Conservation (phyloP, 148 eudicot genomes). For the Vaccinium myrtillus region DNA sequence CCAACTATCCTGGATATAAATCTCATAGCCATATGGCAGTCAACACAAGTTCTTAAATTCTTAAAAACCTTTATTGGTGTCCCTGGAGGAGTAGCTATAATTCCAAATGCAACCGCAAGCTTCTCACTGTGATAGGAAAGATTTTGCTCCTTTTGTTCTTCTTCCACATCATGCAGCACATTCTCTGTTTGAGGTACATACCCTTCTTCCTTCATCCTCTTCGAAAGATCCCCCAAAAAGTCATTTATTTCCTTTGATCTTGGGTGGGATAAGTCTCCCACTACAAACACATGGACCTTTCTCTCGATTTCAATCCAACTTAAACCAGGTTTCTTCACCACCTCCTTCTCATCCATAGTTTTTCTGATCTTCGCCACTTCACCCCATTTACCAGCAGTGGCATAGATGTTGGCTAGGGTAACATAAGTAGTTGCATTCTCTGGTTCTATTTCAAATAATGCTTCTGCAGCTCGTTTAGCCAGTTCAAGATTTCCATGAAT, state of each 20-base stretch:
- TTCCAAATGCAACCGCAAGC: slow-evolving; percentile 61
- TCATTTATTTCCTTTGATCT: slow-evolving; percentile 35
- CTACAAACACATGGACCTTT: slow-evolving; percentile 42
- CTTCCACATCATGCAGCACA: slow-evolving; percentile 63
- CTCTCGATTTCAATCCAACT: slow-evolving; percentile 59
- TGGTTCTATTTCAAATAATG: slow-evolving; percentile 13
- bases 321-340: slow-evolving; percentile 51
- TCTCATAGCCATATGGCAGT: slow-evolving; percentile 12
- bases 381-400: slow-evolving; percentile 17
- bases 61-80: slow-evolving; percentile 24
- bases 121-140: slow-evolving; percentile 64
- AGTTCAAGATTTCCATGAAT: slow-evolving; percentile 14
- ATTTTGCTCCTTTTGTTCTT: slow-evolving; percentile 62
- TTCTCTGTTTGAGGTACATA: slow-evolving; percentile 52
- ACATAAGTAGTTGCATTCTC: slow-evolving; percentile 14
- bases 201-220: slow-evolving; percentile 60
- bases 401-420: slow-evolving; percentile 13
- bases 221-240: slow-evolving; percentile 40
- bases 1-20: slow-evolving; percentile 7
- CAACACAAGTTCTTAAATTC: slow-evolving; percentile 17
- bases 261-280: slow-evolving; percentile 58
- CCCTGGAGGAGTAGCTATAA: slow-evolving; percentile 49
- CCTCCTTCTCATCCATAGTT: slow-evolving; percentile 35
- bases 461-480: slow-evolving; percentile 19
- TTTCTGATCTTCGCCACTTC: slow-evolving; percentile 11